Evolutionary conservation across 139 green algal species (phyloP), one percentile per base, ranked within the genome.

Genomic region (Haematococcus lacustris): DNA sequence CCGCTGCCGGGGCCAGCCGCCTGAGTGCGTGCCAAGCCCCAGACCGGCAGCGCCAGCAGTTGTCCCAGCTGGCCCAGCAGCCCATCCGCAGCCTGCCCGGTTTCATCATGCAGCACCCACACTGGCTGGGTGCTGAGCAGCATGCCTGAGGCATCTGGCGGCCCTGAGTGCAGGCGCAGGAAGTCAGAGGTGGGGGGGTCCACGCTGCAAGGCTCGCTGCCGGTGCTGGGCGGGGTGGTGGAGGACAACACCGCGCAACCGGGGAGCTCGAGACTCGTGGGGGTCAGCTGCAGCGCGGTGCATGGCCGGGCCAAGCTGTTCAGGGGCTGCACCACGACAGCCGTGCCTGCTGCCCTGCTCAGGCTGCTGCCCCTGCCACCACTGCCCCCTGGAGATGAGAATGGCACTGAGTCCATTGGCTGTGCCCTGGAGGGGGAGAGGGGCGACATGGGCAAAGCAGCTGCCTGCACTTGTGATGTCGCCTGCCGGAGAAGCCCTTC

Each of bases 31-130:
- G 30, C 4, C 26, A 64, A 35, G 53, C 53, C 53, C 53, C 9
- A 30, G 30, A 26, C 53, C 4, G 53, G 53, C 53, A 30, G 13
- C 17, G 4, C 23, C 53, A 64, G 53, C 21, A 35, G 53, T 7
- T 30, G 21, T 21, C 21, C 21, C 26, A 64, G 53, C 53, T 35
- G 53, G 9, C 13, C 23, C 23, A 32, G 21, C 4, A 64, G 13
- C 23, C 53, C 53, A 4, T 30, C 4, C 23, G 53, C 30, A 7
- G 53, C 53, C 4, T 9, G 17, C 23, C 53, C 53, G 4, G 53
- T 64, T 26, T 64, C 53, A 30, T 64, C 53, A 30, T 64, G 53
- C 53, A 64, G 53, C 53, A 64, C 53, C 53, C 53, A 64, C 53
- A 64, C 4, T 4, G 53, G 53, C 53, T 34, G 53, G 47, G 47